These are phyloP conservation scores for Globisporangium acanthophoron DNA, from an alignment of 352 stramenopile species.

Conservation along the genomic window DNA sequence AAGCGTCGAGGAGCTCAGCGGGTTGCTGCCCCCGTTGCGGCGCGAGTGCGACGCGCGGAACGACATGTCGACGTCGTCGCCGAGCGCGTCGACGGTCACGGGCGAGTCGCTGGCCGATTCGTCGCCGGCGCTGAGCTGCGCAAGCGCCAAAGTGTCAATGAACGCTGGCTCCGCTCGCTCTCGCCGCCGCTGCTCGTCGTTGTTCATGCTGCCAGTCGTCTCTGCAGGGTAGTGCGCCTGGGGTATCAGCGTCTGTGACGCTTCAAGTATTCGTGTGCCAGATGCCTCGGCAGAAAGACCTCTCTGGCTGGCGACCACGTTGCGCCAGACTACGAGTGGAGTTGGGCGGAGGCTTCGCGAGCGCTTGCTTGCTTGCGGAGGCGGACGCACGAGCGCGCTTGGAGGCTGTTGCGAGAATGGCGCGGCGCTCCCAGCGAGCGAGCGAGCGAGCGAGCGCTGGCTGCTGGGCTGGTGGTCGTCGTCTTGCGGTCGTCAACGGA, in stretches of 20 bases:
- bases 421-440: too few species aligned
- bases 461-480: neutral
- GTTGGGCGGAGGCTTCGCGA: neutral
- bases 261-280: constrained; percentile 2
- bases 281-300: neutral
- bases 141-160: constrained; percentile 15
- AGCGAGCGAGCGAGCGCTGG: too few species aligned
- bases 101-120: constrained; percentile 8
- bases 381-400: too few species aligned
- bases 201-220: neutral
- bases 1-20: constrained; percentile 23
- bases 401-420: neutral
- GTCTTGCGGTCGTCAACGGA: too few species aligned
- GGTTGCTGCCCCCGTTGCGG: neutral
- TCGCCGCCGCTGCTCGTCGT: neutral
- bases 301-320: neutral
- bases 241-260: neutral
- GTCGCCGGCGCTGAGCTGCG: constrained; percentile 1
- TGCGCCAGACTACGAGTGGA: neutral
- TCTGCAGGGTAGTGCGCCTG: neutral
- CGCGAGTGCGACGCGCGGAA: constrained; percentile 10
- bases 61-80: constrained; percentile 10
- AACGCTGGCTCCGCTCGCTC: constrained; percentile 5
- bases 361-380: neutral
- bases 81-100: constrained; percentile 9